These are phyloP conservation scores for Epipyxis sp. DNA, from an alignment of 108 stramenopile genomes.

Conservation along the genomic window DNA sequence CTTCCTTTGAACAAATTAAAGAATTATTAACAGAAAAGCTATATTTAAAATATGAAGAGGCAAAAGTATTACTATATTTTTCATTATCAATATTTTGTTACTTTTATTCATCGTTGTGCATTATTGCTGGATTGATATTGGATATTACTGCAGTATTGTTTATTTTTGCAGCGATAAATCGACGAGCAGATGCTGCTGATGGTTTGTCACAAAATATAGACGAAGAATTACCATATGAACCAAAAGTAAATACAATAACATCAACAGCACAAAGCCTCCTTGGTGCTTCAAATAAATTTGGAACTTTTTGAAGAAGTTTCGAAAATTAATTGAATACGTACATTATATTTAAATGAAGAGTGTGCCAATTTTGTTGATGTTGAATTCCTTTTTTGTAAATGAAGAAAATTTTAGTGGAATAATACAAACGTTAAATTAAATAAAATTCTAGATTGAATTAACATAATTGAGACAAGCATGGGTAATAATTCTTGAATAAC, in stretches of 20 bases:
- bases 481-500: too few species aligned
- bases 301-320: constrained; percentile 23
- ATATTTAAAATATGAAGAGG: background rate
- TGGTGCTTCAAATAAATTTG: background rate
- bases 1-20: background rate
- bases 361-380: too few species aligned
- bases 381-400: too few species aligned
- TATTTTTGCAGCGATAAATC: constrained; percentile 27
- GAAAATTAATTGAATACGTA: too few species aligned
- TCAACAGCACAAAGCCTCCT: background rate
- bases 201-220: background rate
- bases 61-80: background rate
- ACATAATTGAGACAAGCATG: too few species aligned
- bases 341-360: too few species aligned
- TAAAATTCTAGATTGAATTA: too few species aligned
- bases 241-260: background rate
- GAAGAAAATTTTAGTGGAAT: too few species aligned
- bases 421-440: too few species aligned
- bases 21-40: background rate
- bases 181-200: background rate
- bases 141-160: background rate
- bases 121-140: background rate
- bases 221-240: background rate
- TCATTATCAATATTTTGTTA: background rate
- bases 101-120: background rate